These are phyloP conservation scores for Penicillium sp. DNA, from an alignment of 2,329 filamentous ascomycete species.

Conservation along the genomic window DNA sequence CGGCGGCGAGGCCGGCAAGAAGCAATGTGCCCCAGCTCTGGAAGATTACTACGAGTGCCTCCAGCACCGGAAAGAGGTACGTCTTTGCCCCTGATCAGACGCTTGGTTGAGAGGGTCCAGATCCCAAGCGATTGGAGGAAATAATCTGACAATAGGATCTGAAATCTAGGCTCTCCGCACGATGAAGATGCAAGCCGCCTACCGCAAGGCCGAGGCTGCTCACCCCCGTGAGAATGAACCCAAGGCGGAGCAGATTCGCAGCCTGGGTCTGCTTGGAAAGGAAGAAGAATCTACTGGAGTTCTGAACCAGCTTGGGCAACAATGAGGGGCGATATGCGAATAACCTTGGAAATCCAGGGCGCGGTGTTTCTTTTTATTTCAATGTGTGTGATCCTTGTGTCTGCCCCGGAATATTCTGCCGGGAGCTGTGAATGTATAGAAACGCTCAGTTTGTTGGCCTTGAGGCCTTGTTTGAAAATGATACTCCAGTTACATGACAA, in stretches of 20 bases:
- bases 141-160: conserved; percentile 4
- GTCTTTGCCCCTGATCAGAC: conserved; percentile 21
- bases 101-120: neutral
- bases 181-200: conserved; percentile 73
- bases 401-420: conserved; percentile 20
- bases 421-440: conserved; percentile 34
- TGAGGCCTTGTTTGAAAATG: conserved; percentile 22
- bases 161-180: conserved; percentile 66
- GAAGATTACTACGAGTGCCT: conserved; percentile 99
- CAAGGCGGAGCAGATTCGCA: conserved; percentile 79
- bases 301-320: conserved; percentile 28
- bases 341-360: conserved; percentile 12
- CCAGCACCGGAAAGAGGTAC: conserved; percentile 97
- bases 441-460: conserved; percentile 24
- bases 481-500: conserved; percentile 25
- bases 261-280: conserved; percentile 75
- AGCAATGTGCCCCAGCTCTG: conserved; percentile 76
- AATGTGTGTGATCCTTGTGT: conserved; percentile 27
- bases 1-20: conserved; percentile 74
- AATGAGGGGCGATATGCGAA: conserved; percentile 18
- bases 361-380: conserved; percentile 25
- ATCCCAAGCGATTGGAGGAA: neutral
- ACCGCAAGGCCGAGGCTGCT: conserved; percentile 71
- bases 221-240: conserved; percentile 75
- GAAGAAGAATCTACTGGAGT: conserved; percentile 71